Conservation (phyloP, 2,329 filamentous ascomycete genomes). For the Diaporthe caulivora region DNA sequence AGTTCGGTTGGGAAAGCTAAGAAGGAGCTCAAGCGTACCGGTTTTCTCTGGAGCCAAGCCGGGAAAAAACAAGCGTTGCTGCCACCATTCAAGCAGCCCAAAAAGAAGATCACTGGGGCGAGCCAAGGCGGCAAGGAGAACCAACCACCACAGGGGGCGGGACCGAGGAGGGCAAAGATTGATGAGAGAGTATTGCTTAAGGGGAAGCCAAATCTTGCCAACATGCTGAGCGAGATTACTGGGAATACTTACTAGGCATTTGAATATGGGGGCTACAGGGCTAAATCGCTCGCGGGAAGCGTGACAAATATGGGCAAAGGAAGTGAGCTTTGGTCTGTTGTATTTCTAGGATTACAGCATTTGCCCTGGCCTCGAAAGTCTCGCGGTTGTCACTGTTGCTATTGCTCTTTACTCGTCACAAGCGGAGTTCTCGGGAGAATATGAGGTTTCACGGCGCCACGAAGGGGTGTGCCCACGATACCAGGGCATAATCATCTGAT, state of each 20-base stretch:
- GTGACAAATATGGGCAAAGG: conserved; percentile 1
- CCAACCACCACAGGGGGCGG: conserved; percentile 50
- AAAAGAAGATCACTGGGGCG: conserved; percentile 5
- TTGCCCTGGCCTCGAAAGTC: neutral
- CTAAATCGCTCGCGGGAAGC: neutral
- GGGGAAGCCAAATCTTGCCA: conserved; percentile 76
- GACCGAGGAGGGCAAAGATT: conserved; percentile 68
- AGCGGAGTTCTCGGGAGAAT: neutral
- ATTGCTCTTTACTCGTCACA: neutral
- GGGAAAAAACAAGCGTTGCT: conserved; percentile 10
- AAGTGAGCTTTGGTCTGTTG: conserved; percentile 31
- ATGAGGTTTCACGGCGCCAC: neutral
- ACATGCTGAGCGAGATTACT: conserved; percentile 81
- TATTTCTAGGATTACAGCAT: conserved; percentile 31
- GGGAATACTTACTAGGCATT: conserved; percentile 45
- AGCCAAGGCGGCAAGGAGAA: conserved; percentile 57
- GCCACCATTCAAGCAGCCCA: conserved; percentile 24
- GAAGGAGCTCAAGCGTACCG: conserved; percentile 41
- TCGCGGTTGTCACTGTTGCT: neutral
- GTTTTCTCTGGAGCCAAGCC: conserved; percentile 18
- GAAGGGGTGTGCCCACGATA: neutral
- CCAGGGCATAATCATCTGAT: neutral
- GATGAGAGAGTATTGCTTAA: conserved; percentile 74
- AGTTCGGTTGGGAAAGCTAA: conserved; percentile 37
- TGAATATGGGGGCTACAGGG: neutral